These are phyloP conservation scores for Mimosa bimucronata DNA, from an alignment of 306 rosid genomes.

Conservation along the genomic window DNA sequence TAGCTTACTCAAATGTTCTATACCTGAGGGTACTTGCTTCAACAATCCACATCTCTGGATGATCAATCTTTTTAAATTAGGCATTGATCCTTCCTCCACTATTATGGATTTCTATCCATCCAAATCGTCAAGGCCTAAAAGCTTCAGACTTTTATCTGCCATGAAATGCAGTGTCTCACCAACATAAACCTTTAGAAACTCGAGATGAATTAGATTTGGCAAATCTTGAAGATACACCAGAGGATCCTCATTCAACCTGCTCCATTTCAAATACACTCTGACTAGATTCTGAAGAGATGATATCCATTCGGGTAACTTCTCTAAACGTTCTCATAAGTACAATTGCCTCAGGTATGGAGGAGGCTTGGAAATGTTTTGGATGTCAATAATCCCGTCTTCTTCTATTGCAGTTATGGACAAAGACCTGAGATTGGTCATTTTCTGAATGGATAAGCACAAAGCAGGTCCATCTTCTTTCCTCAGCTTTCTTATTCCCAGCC, in stretches of 20 bases:
- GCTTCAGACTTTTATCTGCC: slow-evolving; percentile 55
- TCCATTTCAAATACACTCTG: slow-evolving; percentile 46
- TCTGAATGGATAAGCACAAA: slow-evolving; percentile 51
- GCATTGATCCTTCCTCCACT: slow-evolving; percentile 72
- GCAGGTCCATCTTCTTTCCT: slow-evolving; percentile 50
- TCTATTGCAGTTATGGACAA: slow-evolving; percentile 43
- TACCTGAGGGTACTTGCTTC: slow-evolving; percentile 61
- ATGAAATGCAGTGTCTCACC: slow-evolving; percentile 59
- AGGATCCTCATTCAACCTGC: slow-evolving; percentile 51
- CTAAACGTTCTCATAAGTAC: slow-evolving; percentile 50
- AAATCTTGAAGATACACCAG: slow-evolving; percentile 45
- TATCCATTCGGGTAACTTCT: slow-evolving; percentile 55
- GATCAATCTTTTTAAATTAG: slow-evolving; percentile 58
- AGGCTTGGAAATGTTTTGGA: slow-evolving; percentile 48
- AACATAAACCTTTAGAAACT: slow-evolving; percentile 55
- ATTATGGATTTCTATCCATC: slow-evolving; percentile 43
- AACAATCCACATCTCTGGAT: slow-evolving; percentile 61
- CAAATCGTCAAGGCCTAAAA: slow-evolving; percentile 64
- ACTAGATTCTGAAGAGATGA: slow-evolving; percentile 36
- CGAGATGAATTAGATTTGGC: slow-evolving; percentile 56
- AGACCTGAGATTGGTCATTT: slow-evolving; percentile 49
- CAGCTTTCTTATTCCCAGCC: slow-evolving; percentile 50
- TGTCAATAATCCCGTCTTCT: slow-evolving; percentile 47
- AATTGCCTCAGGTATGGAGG: slow-evolving; percentile 50
- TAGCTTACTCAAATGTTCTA: slow-evolving; percentile 55